Conservation (phyloP, 768 basidiomycete genomes). For the Lactifluus pinguis region DNA sequence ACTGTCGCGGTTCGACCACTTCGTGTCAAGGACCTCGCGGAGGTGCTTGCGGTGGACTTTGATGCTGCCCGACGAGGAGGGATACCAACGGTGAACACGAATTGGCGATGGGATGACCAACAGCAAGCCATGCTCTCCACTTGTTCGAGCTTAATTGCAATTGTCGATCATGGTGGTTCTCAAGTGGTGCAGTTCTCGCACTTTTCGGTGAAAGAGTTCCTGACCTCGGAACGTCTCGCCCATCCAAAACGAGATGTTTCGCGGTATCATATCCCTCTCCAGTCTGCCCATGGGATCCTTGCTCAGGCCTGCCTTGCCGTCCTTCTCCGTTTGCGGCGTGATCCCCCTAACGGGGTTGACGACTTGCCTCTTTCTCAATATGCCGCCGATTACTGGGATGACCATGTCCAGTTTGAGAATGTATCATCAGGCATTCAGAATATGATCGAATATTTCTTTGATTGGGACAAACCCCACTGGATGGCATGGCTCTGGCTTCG, state of each 20-base stretch:
- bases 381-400: background rate
- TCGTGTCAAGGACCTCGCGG: background rate
- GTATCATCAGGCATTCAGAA: background rate
- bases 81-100: background rate
- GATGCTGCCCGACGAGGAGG: background rate
- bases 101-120: slow-evolving; percentile 30
- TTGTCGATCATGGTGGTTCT: background rate
- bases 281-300: background rate
- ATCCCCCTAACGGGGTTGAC: background rate
- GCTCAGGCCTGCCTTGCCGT: background rate
- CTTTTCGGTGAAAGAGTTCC: slow-evolving; percentile 4
- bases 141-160: background rate
- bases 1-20: background rate
- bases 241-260: background rate
- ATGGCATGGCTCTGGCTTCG: background rate
- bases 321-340: background rate
- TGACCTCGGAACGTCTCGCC: background rate
- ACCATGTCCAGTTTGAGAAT: background rate
- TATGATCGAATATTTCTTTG: background rate
- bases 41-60: slow-evolving; percentile 7
- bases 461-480: background rate
- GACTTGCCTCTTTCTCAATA: background rate
- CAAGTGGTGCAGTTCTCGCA: slow-evolving; percentile 9
- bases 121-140: background rate
- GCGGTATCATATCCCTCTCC: background rate